Conservation (phyloP, 495 filamentous ascomycete genomes). For the Aspergillus incahuasiensis region DNA sequence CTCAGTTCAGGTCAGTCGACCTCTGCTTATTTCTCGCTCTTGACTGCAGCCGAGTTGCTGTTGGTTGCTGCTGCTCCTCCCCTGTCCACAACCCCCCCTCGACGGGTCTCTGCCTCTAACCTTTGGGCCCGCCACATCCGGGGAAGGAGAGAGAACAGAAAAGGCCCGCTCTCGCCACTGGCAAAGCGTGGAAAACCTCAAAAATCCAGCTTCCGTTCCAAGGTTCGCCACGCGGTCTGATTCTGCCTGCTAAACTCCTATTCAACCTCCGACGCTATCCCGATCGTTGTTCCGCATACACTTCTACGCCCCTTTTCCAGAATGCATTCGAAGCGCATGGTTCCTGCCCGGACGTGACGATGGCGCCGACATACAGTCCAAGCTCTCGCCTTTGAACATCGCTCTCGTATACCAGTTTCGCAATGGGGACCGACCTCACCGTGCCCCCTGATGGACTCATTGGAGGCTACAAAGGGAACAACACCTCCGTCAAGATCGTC, state of each 20-base stretch:
- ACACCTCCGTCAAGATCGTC: slow-evolving; percentile 31
- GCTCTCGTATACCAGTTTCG: neutral
- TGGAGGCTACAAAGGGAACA: slow-evolving; percentile 29
- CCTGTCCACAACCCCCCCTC: neutral
- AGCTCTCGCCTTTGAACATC: neutral
- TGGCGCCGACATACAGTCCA: neutral
- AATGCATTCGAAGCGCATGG: neutral
- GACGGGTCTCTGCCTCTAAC: neutral
- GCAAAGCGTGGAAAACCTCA: neutral
- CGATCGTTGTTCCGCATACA: neutral
- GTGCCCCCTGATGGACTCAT: slow-evolving; percentile 31
- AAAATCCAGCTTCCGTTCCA: neutral
- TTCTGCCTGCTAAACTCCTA: neutral
- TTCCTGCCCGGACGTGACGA: neutral
- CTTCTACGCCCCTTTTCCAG: neutral
- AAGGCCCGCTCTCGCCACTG: neutral
- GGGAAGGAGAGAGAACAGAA: neutral
- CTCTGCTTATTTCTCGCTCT: neutral
- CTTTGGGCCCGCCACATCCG: neutral
- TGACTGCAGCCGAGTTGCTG: neutral
- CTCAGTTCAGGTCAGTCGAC: neutral
- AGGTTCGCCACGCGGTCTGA: neutral
- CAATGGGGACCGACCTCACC: neutral
- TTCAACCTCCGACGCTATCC: neutral
- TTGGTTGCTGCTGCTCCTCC: neutral